phyloP scores from a whole-genome alignment of 2,329 filamentous ascomycete genomes.

The Thermomyces lanuginosus region DNA sequence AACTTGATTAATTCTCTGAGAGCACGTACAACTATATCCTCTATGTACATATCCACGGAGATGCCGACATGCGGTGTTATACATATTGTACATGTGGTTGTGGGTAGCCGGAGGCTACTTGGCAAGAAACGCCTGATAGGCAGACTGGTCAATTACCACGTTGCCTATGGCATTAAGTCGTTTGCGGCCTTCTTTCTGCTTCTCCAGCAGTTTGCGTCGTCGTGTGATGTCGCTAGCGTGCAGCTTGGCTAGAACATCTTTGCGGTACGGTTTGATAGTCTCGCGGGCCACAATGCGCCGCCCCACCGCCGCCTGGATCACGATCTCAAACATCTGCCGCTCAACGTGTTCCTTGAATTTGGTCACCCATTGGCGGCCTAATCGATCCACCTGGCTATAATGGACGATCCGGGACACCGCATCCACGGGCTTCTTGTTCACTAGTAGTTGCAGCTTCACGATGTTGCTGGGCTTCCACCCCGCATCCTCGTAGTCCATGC shows the following conservation, averaged over 20 bases:
- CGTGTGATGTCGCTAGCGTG: constrained; percentile 79
- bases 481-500: constrained; percentile 89
- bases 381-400: constrained; percentile 57
- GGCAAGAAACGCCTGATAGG: constrained; percentile 83
- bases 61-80: too few relatives aligned
- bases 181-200: constrained; percentile 92
- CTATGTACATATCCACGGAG: too few relatives aligned
- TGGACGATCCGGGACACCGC: constrained; percentile 88
- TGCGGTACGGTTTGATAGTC: constrained; percentile 89
- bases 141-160: constrained; percentile 88
- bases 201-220: constrained; percentile 75
- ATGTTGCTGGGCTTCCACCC: constrained; percentile 69
- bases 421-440: constrained; percentile 87
- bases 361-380: constrained; percentile 75
- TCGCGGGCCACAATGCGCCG: constrained; percentile 74
- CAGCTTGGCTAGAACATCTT: constrained; percentile 83
- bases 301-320: constrained; percentile 83
- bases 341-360: constrained; percentile 97
- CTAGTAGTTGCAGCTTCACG: constrained; percentile 77
- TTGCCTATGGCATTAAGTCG: constrained; percentile 62
- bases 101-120: constrained; percentile 50
- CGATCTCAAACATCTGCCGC: constrained; percentile 89
- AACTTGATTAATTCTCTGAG: too few relatives aligned
- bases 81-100: too few relatives aligned
- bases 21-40: too few relatives aligned